Evolutionary conservation across 2,329 filamentous ascomycete species (phyloP).

Genomic region (Monosporascus sp.): DNA sequence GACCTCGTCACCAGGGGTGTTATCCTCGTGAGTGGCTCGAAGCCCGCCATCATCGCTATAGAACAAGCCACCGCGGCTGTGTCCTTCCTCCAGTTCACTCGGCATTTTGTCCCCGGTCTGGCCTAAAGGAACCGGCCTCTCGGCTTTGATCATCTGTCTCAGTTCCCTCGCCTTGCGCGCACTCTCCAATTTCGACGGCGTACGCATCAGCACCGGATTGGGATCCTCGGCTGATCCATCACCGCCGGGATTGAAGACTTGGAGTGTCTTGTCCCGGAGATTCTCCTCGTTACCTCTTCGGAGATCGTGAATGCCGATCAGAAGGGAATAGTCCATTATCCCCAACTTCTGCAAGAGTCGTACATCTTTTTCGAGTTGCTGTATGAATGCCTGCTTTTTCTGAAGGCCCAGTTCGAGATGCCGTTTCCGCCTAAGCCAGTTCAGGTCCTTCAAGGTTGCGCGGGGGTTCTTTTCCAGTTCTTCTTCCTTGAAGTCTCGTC

Average conservation of each 20-base stretch:
- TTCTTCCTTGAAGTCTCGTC: conserved; percentile 85
- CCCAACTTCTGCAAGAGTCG: conserved; percentile 78
- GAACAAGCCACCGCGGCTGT: conserved; percentile 64
- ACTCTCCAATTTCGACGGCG: conserved; percentile 89
- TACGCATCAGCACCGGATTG: conserved; percentile 69
- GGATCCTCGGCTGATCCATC: conserved; percentile 51
- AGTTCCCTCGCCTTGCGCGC: conserved; percentile 86
- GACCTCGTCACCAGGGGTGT: conserved; percentile 79
- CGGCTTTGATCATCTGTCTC: conserved; percentile 84
- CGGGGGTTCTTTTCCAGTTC: conserved; percentile 83
- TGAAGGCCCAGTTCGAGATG: conserved; percentile 82
- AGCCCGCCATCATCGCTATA: conserved; percentile 98
- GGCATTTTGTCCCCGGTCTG: conserved; percentile 82
- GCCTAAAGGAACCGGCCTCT: conserved; percentile 90
- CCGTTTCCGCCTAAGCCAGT: conserved; percentile 84
- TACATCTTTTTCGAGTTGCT: conserved; percentile 85
- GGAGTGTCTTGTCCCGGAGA: conserved; percentile 78
- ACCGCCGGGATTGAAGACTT: conserved; percentile 88
- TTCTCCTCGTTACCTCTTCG: conserved; percentile 93
- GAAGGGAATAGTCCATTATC: conserved; percentile 98
- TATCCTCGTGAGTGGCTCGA: conserved; percentile 85
- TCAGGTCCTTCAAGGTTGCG: conserved; percentile 92
- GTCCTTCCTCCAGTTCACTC: conserved; percentile 73
- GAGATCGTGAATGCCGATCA: conserved; percentile 90
- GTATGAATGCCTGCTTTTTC: conserved; percentile 83